A percentile compares a stretch with the other conserved stretches of the same genome.
Evolutionary conservation across 2,329 filamentous ascomycete species (phyloP).

Genomic region (Teratosphaeria nubilosa): DNA sequence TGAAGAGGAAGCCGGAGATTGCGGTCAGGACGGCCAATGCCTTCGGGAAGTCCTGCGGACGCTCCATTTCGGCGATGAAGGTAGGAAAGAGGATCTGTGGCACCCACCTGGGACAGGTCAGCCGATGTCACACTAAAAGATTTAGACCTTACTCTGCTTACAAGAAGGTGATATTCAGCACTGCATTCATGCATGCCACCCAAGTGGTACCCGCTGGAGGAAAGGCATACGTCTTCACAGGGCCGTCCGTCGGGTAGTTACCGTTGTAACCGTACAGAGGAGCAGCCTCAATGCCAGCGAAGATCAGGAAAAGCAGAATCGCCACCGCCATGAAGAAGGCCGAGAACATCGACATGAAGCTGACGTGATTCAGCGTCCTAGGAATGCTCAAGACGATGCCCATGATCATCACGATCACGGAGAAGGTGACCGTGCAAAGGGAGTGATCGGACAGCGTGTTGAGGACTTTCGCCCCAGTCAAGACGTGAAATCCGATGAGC

Average conservation of each 20-base stretch:
- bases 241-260: constrained; percentile 34
- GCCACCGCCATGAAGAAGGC: constrained; percentile 39
- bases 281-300: constrained; percentile 36
- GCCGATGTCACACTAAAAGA: not conserved
- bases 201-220: constrained; percentile 37
- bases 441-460: constrained; percentile 42
- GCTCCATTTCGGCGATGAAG: constrained; percentile 43
- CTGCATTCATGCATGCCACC: constrained; percentile 41
- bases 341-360: constrained; percentile 43
- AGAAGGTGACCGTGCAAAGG: constrained; percentile 40
- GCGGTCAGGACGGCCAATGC: constrained; percentile 36
- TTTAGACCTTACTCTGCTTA: constrained; percentile 9
- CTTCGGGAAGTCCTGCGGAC: constrained; percentile 42
- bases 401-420: constrained; percentile 37
- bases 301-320: constrained; percentile 42
- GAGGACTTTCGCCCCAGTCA: constrained; percentile 39
- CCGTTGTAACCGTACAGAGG: constrained; percentile 39
- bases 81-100: constrained; percentile 44
- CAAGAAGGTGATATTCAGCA: constrained; percentile 32
- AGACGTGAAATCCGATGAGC: constrained; percentile 41
- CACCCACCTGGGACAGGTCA: constrained; percentile 28
- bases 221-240: constrained; percentile 39
- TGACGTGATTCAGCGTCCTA: constrained; percentile 37
- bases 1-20: constrained; percentile 40
- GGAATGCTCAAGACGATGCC: constrained; percentile 39